A percentile compares a stretch with the other conserved stretches of the same genome.
Evolutionary conservation across 1,284 basidiomycete species (phyloP).

Genomic region (Butyriboletus appendiculatus): DNA sequence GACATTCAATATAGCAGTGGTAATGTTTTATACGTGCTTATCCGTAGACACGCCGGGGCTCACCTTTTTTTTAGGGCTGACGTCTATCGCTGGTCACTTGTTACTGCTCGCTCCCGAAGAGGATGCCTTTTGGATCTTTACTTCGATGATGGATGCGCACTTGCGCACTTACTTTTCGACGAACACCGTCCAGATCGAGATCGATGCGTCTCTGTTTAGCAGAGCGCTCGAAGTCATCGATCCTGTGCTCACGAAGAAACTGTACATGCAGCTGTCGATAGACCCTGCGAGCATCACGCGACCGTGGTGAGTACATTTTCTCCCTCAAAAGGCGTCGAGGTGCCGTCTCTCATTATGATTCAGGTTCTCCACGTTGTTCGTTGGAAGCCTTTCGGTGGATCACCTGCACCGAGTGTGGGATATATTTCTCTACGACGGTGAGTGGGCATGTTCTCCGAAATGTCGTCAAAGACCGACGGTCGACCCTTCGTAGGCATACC

Average conservation of each 20-base stretch:
- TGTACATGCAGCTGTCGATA: conserved; percentile 67
- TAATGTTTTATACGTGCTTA: conserved; percentile 20
- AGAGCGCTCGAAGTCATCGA: conserved; percentile 75
- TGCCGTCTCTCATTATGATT: neutral
- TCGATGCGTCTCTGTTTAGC: conserved; percentile 79
- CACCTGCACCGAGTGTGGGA: conserved; percentile 86
- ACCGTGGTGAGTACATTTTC: conserved; percentile 51
- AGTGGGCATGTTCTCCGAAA: conserved; percentile 2
- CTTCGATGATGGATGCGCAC: conserved; percentile 80
- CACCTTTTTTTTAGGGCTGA: conserved; percentile 53
- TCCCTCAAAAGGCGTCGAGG: neutral
- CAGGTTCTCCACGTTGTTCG: conserved; percentile 77
- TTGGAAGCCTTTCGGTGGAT: conserved; percentile 74
- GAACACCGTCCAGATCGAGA: conserved; percentile 72
- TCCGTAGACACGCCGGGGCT: neutral
- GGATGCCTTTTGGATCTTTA: conserved; percentile 93
- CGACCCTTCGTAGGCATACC: conserved; percentile 57
- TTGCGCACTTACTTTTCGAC: conserved; percentile 80
- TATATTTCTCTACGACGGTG: conserved; percentile 85
- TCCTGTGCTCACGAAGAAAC: conserved; percentile 59
- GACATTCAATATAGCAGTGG: conserved; percentile 71
- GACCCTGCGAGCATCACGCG: conserved; percentile 56
- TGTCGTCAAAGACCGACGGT: conserved; percentile 5
- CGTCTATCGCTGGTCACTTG: conserved; percentile 76
- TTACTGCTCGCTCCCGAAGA: conserved; percentile 85